Evolutionary conservation across 352 stramenopile genomes (phyloP).

Genomic region (Aphanomyces stellatus): DNA sequence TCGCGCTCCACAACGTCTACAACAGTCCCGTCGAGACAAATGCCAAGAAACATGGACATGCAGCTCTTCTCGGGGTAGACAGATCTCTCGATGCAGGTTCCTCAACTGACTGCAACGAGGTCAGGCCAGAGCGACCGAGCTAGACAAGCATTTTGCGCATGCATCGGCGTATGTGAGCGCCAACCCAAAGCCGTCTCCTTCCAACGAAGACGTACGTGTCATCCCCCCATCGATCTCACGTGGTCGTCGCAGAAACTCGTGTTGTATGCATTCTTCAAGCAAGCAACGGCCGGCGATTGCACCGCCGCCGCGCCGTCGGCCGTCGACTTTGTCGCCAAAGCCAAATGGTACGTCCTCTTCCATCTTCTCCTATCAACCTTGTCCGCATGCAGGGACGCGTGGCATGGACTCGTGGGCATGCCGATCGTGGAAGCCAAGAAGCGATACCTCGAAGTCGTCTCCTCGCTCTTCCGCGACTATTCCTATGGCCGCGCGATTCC

Average conservation of each 20-base stretch:
- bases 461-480: slow-evolving; percentile 64
- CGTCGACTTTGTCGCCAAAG: slow-evolving; percentile 49
- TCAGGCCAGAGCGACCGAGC: background rate
- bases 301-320: slow-evolving; percentile 46
- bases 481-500: slow-evolving; percentile 10
- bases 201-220: slow-evolving; percentile 2
- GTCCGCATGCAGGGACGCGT: slow-evolving; percentile 50
- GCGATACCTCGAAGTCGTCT: slow-evolving; percentile 59
- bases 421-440: slow-evolving; percentile 40
- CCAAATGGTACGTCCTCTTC: slow-evolving; percentile 48
- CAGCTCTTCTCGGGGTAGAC: background rate
- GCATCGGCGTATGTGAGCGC: slow-evolving; percentile 5
- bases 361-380: too few relatives aligned
- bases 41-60: background rate
- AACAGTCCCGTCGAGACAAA: background rate
- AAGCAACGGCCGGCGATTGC: slow-evolving; percentile 55
- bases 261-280: slow-evolving; percentile 77
- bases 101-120: background rate
- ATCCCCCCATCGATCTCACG: background rate
- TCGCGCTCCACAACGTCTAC: background rate
- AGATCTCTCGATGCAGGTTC: background rate
- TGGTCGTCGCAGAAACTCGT: slow-evolving; percentile 13
- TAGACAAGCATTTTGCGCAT: slow-evolving; percentile 17
- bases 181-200: background rate
- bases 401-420: slow-evolving; percentile 52